Evolutionary conservation across 2,329 filamentous ascomycete genomes (phyloP), one percentile per base, ranked within the genome.

Genomic region (Paecilomyces fulvus): DNA sequence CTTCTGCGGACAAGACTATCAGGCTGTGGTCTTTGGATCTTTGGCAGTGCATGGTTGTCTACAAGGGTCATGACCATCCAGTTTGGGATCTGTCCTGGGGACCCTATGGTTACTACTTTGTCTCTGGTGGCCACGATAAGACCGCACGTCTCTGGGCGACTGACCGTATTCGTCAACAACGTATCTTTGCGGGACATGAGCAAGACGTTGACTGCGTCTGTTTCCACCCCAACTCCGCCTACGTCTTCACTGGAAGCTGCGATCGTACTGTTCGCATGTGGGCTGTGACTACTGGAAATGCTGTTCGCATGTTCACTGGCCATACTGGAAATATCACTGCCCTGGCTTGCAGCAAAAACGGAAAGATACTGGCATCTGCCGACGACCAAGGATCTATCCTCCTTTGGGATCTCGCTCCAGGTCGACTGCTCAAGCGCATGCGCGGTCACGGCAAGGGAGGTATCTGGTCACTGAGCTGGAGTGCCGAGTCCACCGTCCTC

Each of bases 251-350:
- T 0, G 91, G 89, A 3, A 95, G 90, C 11, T 89, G 89, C 62
- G 92, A 99, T 73, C 92, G 92, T 72, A 94, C 91, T 0, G 89
- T 97, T 31, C 87, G 94, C 30, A 97, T 99, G 92, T 99, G 94
- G 94, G 87, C 91, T 9, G 83, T 96, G n/a, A 82, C 85, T 10
- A 92, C 88, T 8, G 94, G 94, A 28, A 86, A 87, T 59, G 90
- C 91, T 33, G 89, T 96, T 4, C 88, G 94, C 25, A 84, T 97
- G 66, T 96, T 97, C 69, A 91, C 89, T 0, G 94, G 94, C 1
- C 94, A 99, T 68, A 88, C 85, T 0, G 90, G 94, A 52, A 90
- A 90, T 66, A 86, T 97, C 68, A 95, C 88, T 12, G 83, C 90
- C 0, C 77, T 97, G 25, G 84, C 92, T 61, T 95, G 91, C 66